Base-by-base conservation (phyloP, 2,329 filamentous ascomycete genomes). In the Colletotrichum siamense region DNA sequence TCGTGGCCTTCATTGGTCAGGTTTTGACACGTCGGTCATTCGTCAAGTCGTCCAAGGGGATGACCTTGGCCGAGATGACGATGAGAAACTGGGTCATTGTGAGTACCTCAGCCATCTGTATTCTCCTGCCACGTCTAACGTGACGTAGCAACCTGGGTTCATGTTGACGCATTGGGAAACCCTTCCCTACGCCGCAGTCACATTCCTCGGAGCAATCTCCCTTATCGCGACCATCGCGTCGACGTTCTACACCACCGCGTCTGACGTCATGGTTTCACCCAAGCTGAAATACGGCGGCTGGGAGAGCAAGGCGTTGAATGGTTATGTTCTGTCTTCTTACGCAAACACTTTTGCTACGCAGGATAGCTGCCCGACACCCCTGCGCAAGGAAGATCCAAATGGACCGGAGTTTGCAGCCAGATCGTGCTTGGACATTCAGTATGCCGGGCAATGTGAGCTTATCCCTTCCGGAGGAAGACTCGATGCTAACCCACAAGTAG, bases 191-290 rank as follows among this genome's bases (percentile, higher is more conserved):
- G 93, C 93, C 0, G 92, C 88, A 0, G 78, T 91, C 2, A 94
- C 93, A 0, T 79, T 94, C 0, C 85, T 96, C 2, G 95, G 95
- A 0, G 81, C 89, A 2, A 80, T 95, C 4, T 91, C 93, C 0
- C 82, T 96, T 16, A 85, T 91, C 2, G 93, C 93, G 3, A 92
- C 94, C 0, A 76, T 95, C 3, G 87, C 92, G 2, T 91, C 93
- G 0, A 92, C 94, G 80, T 88, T 96, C 8, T 97, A 96, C 81
- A 95, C 94, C 0, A 94, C 94, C 3, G 95, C 95, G 0, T 94
- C 94, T 0, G 93, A 95, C 77, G 92, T 94, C 10, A 86, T 96
- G 80, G 94, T 96, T 1, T 89, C 94, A 4, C 95, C 95, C 0
- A 94, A 94, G 79, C 87, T 96, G 8, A 92, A 89, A 69, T 90